A percentile compares a stretch with the other conserved stretches of the same genome.
Conservation (phyloP, 1,284 basidiomycete genomes). For the Cutaneotrichosporon cyanovorans region DNA sequence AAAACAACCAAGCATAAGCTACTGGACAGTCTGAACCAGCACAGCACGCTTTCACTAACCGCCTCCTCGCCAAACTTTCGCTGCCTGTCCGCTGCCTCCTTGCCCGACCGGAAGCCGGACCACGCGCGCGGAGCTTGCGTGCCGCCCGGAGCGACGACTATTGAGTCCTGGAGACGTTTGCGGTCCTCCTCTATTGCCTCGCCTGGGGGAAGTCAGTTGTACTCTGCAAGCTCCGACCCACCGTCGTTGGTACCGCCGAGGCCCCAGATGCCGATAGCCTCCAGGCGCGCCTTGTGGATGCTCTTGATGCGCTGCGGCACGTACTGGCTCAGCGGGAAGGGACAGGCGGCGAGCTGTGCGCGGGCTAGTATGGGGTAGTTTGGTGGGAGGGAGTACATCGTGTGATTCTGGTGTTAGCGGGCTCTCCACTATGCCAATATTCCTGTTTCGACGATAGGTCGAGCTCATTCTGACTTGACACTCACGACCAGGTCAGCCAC, state of each 20-base stretch:
- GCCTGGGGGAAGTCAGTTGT: constrained; percentile 16
- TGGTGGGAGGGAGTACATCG: constrained; percentile 37
- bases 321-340: constrained; percentile 35
- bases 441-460: too few relatives aligned
- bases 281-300: constrained; percentile 29
- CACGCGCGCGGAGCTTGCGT: constrained; percentile 31
- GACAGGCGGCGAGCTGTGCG: constrained; percentile 24
- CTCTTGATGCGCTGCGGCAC: constrained; percentile 36
- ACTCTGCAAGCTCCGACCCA: constrained; percentile 11
- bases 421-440: too few relatives aligned
- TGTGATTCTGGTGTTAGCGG: constrained; percentile 32
- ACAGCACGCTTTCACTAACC: too few relatives aligned
- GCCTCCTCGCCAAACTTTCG: constrained; percentile 36
- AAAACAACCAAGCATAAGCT: too few relatives aligned
- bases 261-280: constrained; percentile 38
- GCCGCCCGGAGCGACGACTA: constrained; percentile 34
- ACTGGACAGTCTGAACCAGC: too few relatives aligned
- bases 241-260: constrained; percentile 30
- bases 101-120: constrained; percentile 30
- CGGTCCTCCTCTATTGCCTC: constrained; percentile 28
- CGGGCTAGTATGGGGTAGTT: constrained; percentile 33
- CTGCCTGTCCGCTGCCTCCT: constrained; percentile 26
- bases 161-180: constrained; percentile 23
- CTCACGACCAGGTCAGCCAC: constrained; percentile 39
- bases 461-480: not conserved